Conservation (phyloP, 345 rosid species). For the Populus simonii region DNA sequence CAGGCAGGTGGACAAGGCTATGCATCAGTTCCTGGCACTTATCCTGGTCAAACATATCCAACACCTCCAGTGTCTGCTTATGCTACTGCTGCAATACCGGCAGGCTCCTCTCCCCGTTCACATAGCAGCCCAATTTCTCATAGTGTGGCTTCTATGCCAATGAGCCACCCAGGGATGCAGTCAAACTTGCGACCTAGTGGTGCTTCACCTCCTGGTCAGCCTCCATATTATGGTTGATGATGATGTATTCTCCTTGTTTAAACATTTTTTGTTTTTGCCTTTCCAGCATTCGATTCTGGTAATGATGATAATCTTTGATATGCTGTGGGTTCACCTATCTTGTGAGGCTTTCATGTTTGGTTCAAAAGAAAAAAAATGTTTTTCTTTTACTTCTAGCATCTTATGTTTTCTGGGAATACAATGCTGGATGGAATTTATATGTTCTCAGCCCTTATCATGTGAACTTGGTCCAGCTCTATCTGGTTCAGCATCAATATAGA, state of each 20-base stretch:
- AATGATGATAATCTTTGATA: background rate
- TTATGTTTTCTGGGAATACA: background rate
- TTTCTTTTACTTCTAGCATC: background rate
- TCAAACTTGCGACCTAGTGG: slow-evolving; percentile 32
- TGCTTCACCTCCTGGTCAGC: slow-evolving; percentile 37
- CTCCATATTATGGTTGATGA: slow-evolving; percentile 40
- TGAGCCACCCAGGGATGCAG: slow-evolving; percentile 36
- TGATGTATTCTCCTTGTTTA: slow-evolving; percentile 6
- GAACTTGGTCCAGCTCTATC: background rate
- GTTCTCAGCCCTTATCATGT: background rate
- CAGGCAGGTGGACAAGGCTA: slow-evolving; percentile 32
- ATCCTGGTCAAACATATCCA: slow-evolving; percentile 34
- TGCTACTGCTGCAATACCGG: slow-evolving; percentile 26
- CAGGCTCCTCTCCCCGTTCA: slow-evolving; percentile 34
- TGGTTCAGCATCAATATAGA: background rate
- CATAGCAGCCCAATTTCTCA: slow-evolving; percentile 25
- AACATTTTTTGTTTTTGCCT: background rate
- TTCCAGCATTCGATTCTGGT: background rate
- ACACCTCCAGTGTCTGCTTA: slow-evolving; percentile 31
- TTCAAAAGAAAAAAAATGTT: background rate
- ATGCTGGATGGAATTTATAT: background rate
- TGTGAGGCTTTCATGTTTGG: background rate
- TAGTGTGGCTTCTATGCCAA: slow-evolving; percentile 20
- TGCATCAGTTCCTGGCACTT: slow-evolving; percentile 31
- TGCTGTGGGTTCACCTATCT: background rate